Percentiles rank a stretch among this genome's conserved stretches.
phyloP scores from a whole-genome alignment of 257 asterid genomes.

The Plantago elongata region DNA sequence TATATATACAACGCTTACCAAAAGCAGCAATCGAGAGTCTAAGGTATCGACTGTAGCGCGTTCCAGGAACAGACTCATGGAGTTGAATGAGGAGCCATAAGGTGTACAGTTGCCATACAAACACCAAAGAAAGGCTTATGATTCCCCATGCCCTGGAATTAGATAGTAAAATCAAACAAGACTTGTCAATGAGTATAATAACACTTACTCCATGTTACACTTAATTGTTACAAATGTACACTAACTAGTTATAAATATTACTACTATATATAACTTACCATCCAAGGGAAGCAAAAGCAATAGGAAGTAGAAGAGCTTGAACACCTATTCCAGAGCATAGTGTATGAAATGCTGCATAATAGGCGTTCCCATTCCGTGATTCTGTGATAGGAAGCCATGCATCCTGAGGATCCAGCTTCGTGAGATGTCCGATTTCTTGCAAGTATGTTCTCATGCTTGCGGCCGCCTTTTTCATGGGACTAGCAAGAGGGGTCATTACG shows the following conservation, averaged over 20 bases:
- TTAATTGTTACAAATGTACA: not conserved
- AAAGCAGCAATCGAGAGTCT: constrained; percentile 74
- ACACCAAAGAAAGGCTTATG: constrained; percentile 48
- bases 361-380: constrained; percentile 77
- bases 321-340: constrained; percentile 78
- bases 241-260: not conserved
- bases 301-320: constrained; percentile 75
- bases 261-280: constrained; percentile 39
- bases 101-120: constrained; percentile 81
- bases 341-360: constrained; percentile 79
- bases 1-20: constrained; percentile 33
- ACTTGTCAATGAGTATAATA: not conserved
- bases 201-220: not conserved
- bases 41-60: constrained; percentile 79
- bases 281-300: constrained; percentile 66
- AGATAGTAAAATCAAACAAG: not conserved
- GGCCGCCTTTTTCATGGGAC: constrained; percentile 67
- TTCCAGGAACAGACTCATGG: constrained; percentile 63
- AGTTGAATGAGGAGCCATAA: constrained; percentile 74
- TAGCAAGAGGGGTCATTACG: constrained; percentile 55
- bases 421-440: constrained; percentile 68
- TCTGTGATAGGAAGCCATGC: constrained; percentile 89
- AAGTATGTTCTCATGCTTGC: constrained; percentile 45
- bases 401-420: constrained; percentile 72
- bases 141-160: constrained; percentile 72